Conservation (phyloP, 805 yeast genomes). For the Kazachstania psychrophila region DNA sequence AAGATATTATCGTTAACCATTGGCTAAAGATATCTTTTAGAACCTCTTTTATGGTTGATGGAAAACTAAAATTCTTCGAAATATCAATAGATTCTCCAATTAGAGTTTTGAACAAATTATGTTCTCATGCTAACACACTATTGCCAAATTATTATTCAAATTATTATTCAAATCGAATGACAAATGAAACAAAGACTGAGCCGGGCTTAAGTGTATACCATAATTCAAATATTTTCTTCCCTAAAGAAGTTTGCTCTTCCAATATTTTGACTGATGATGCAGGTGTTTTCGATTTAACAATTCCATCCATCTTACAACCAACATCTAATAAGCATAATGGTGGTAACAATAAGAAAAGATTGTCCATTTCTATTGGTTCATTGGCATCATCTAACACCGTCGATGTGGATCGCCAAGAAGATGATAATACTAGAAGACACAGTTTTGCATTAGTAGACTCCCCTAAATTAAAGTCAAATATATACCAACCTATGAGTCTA, state of each 20-base stretch:
- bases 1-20: slow-evolving; percentile 76
- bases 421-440: slow-evolving; percentile 2
- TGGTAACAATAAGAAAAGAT: background rate
- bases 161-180: background rate
- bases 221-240: slow-evolving; percentile 32
- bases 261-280: slow-evolving; percentile 51
- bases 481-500: slow-evolving; percentile 46
- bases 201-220: slow-evolving; percentile 14
- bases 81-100: slow-evolving; percentile 90
- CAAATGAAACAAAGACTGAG: background rate
- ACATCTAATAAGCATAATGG: background rate
- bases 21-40: slow-evolving; percentile 87
- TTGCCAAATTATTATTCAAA: slow-evolving; percentile 52
- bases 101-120: slow-evolving; percentile 61
- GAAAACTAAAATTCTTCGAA: slow-evolving; percentile 79
- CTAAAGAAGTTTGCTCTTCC: slow-evolving; percentile 28
- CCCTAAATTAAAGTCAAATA: slow-evolving; percentile 35
- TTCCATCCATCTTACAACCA: slow-evolving; percentile 5
- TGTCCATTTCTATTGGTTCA: background rate
- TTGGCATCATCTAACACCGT: background rate
- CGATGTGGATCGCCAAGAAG: background rate
- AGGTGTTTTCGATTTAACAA: slow-evolving; percentile 34
- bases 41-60: slow-evolving; percentile 51
- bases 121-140: slow-evolving; percentile 71
- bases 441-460: slow-evolving; percentile 10